These are phyloP conservation scores for Apiospora pterosperma DNA, from an alignment of 2,329 filamentous ascomycete species.

Conservation along the genomic window DNA sequence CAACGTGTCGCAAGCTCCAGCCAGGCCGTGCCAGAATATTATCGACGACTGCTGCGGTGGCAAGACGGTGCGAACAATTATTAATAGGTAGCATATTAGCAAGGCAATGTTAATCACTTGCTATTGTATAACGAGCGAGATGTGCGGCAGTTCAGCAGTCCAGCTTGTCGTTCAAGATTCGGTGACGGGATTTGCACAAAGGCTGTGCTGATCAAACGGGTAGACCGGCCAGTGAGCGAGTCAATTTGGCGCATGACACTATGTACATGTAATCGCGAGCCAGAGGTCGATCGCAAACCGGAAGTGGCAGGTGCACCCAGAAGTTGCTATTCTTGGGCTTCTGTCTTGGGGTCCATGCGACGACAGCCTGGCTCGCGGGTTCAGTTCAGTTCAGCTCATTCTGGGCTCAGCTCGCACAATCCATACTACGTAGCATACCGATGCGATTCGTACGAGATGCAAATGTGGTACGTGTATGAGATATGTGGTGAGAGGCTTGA, in stretches of 20 bases:
- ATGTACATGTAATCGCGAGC: too few relatives aligned
- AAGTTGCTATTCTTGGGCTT: background rate
- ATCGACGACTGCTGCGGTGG: background rate
- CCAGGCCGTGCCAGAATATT: background rate
- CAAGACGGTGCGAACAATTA: background rate
- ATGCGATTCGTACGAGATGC: slow-evolving; percentile 2
- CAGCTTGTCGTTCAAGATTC: too few relatives aligned
- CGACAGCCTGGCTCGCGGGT: background rate
- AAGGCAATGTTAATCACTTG: background rate
- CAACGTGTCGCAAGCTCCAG: background rate
- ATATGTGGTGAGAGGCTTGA: background rate
- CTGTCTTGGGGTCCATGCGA: background rate
- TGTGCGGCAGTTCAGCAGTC: background rate
- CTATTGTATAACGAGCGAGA: background rate
- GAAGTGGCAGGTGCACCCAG: background rate
- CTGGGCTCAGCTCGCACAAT: background rate
- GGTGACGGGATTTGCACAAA: background rate
- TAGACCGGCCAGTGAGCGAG: background rate
- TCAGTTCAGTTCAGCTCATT: background rate
- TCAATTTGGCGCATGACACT: background rate
- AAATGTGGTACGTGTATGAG: background rate
- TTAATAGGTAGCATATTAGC: background rate
- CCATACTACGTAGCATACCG: background rate
- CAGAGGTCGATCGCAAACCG: background rate
- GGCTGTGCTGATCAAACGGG: slow-evolving; percentile 1